Evolutionary conservation across 2,329 filamentous ascomycete genomes (phyloP).

Genomic region (Trichoderma atrobrunneum): DNA sequence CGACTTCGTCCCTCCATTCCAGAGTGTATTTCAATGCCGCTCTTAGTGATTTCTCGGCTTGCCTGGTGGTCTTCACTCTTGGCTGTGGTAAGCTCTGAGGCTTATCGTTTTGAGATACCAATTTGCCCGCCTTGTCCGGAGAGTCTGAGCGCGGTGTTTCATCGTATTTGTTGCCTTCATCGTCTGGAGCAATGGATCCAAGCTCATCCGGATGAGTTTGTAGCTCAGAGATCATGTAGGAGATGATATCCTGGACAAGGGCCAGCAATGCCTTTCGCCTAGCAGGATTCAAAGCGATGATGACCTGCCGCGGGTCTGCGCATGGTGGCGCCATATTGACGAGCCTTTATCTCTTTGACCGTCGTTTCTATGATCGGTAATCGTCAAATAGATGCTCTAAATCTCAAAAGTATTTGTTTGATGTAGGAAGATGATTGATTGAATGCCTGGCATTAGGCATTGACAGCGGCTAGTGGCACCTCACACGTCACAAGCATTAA

Average conservation of each 20-base stretch:
- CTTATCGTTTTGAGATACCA: neutral
- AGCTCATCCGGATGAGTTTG: slow-evolving; percentile 37
- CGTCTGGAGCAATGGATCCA: slow-evolving; percentile 29
- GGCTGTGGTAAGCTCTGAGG: neutral
- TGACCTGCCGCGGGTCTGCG: slow-evolving; percentile 53
- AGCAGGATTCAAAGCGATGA: slow-evolving; percentile 53
- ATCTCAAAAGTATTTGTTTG: neutral
- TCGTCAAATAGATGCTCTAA: neutral
- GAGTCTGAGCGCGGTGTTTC: neutral
- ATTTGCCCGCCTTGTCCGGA: neutral
- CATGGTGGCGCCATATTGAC: slow-evolving; percentile 51
- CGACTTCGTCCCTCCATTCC: slow-evolving; percentile 70
- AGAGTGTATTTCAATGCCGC: slow-evolving; percentile 68
- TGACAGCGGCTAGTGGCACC: neutral
- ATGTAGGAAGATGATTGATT: neutral
- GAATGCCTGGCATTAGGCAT: neutral
- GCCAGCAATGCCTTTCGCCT: slow-evolving; percentile 50
- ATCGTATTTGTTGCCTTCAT: slow-evolving; percentile 18
- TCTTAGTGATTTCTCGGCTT: slow-evolving; percentile 38
- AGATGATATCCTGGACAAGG: slow-evolving; percentile 51
- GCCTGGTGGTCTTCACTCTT: slow-evolving; percentile 23
- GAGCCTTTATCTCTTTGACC: neutral
- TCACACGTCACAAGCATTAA: neutral
- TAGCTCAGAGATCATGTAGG: slow-evolving; percentile 53
- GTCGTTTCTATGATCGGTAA: neutral